Conservation (phyloP, 2,329 filamentous ascomycete species). For the Penicillium italicum region DNA sequence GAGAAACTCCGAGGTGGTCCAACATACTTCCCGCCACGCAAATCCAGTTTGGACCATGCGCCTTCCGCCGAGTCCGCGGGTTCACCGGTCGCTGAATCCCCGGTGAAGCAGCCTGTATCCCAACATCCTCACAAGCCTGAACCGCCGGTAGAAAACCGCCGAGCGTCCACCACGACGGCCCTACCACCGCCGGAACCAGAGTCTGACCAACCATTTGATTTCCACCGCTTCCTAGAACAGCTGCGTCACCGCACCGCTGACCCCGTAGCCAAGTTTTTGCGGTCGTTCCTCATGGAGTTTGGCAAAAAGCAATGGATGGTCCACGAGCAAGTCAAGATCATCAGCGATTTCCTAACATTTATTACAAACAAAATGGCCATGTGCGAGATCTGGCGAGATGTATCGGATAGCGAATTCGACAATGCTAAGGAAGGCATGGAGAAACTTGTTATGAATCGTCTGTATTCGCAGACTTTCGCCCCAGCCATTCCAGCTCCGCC, state of each 20-base stretch:
- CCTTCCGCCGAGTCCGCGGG: conserved; percentile 41
- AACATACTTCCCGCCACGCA: conserved; percentile 71
- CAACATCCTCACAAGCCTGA: conserved; percentile 25
- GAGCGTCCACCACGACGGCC: conserved; percentile 36
- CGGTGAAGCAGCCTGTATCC: conserved; percentile 25
- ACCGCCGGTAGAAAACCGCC: conserved; percentile 26
- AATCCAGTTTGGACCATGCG: conserved; percentile 78
- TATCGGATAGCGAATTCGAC: conserved; percentile 95
- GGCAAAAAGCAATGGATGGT: conserved; percentile 99
- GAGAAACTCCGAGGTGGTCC: conserved; percentile 69
- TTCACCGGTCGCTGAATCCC: conserved; percentile 17
- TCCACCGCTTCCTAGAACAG: conserved; percentile 94
- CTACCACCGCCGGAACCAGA: conserved; percentile 75
- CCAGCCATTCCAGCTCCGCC: conserved; percentile 83
- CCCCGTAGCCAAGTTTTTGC: conserved; percentile 89
- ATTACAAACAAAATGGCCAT: conserved; percentile 98
- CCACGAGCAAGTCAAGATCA: conserved; percentile 98
- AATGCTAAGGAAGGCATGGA: conserved; percentile 99
- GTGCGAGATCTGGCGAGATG: conserved; percentile 93
- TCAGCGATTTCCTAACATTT: conserved; percentile 91
- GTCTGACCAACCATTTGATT: conserved; percentile 86
- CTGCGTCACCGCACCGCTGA: conserved; percentile 96
- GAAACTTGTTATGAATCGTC: conserved; percentile 96
- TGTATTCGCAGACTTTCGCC: conserved; percentile 95
- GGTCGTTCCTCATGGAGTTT: conserved; percentile 92